Percentiles rank a stretch among this genome's conserved stretches.
Conservation (phyloP, 2,329 filamentous ascomycete species). For the Fusarium sp. region DNA sequence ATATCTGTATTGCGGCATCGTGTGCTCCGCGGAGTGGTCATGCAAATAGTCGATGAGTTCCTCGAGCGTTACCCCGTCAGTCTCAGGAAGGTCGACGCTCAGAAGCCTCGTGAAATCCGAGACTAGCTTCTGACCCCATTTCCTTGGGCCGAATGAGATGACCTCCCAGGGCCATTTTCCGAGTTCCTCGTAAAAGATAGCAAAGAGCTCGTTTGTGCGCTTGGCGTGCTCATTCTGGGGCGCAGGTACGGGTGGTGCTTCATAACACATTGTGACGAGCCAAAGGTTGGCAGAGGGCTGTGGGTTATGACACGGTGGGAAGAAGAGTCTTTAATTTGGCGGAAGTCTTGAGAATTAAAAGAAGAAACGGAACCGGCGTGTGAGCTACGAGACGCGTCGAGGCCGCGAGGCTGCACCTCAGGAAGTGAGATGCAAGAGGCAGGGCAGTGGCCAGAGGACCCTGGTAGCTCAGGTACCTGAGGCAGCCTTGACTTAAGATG, state of each 20-base stretch:
- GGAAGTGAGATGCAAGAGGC: background rate
- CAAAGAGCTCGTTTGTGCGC: fast-evolving
- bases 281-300: background rate
- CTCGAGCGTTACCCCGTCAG: background rate
- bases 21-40: background rate
- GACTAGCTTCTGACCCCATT: background rate
- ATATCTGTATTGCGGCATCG: fast-evolving
- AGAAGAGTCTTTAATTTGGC: no score
- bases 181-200: background rate
- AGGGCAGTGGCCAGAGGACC: background rate
- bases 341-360: background rate
- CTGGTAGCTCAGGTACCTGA: background rate
- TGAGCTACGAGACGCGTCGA: background rate
- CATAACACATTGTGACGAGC: background rate
- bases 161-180: slow-evolving; percentile 16
- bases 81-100: background rate
- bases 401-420: background rate
- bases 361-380: background rate
- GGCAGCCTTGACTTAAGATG: background rate
- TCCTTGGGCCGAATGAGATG: background rate
- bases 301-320: background rate
- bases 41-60: background rate
- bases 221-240: background rate
- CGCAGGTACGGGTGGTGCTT: background rate
- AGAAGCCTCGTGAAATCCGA: background rate